Conservation (phyloP, 345 rosid genomes). For the Acer saccharum region DNA sequence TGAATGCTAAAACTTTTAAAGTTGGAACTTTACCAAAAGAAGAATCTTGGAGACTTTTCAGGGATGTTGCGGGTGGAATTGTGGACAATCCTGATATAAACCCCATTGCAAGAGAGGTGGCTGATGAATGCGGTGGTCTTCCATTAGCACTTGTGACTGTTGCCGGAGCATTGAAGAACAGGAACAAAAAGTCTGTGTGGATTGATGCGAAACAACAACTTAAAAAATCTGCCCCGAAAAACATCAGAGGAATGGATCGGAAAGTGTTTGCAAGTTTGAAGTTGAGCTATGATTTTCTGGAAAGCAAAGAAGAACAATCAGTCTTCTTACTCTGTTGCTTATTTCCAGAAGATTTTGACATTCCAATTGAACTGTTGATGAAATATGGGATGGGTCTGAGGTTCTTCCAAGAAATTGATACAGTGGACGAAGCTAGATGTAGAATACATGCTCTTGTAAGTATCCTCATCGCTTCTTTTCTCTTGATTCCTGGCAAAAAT, state of each 20-base stretch:
- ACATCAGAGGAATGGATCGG: not conserved
- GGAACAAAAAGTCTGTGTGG: not conserved
- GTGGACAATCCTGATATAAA: not conserved
- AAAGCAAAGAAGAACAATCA: not conserved
- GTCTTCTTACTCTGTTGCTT: conserved; percentile 16
- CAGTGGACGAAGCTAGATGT: not conserved
- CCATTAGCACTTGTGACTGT: conserved; percentile 14
- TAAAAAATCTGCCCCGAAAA: not conserved
- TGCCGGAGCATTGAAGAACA: conserved; percentile 6
- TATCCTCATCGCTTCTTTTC: not conserved
- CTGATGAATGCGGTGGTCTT: conserved; percentile 16
- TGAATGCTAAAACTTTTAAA: not conserved
- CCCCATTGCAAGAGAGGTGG: conserved; percentile 11
- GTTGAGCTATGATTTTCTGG: not conserved
- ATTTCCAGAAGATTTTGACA: conserved; percentile 13
- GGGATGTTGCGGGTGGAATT: not conserved
- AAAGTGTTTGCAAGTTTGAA: not conserved
- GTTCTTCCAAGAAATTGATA: not conserved
- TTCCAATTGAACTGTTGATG: conserved; percentile 13
- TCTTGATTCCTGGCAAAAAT: not conserved
- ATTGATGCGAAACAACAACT: not conserved
- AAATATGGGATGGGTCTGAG: conserved; percentile 4
- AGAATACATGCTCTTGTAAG: not conserved
- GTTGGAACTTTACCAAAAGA: not conserved
- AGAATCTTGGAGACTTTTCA: conserved; percentile 9